Conservation (phyloP, 2,329 filamentous ascomycete genomes). For the Seiridium unicorne region DNA sequence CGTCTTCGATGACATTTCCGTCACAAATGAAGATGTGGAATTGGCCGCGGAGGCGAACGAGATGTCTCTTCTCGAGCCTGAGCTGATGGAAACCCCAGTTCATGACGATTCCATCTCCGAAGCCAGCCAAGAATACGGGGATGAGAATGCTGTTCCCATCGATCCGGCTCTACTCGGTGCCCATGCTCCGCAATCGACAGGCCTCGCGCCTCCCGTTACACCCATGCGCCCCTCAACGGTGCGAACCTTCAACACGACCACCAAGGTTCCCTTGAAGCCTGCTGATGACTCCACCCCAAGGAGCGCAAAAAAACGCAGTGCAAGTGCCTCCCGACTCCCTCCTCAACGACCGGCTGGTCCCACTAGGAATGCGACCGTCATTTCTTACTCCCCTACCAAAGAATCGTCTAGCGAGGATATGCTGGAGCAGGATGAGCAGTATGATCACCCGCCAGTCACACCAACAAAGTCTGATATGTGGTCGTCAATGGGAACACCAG, state of each 20-base stretch:
- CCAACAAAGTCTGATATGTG: conserved; percentile 51
- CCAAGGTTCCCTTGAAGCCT: conserved; percentile 73
- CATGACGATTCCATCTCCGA: conserved; percentile 55
- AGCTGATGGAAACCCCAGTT: conserved; percentile 31
- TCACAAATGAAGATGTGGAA: conserved; percentile 55
- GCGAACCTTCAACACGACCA: conserved; percentile 69
- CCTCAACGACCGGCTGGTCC: conserved; percentile 39
- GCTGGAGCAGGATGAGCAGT: conserved; percentile 17
- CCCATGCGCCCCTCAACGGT: conserved; percentile 48
- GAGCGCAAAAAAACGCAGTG: conserved; percentile 46
- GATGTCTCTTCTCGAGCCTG: conserved; percentile 54
- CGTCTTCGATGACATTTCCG: conserved; percentile 44
- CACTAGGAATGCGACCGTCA: conserved; percentile 48
- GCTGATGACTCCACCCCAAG: conserved; percentile 57
- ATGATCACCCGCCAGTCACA: conserved; percentile 32
- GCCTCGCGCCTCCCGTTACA: conserved; percentile 43
- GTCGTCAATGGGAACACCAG: conserved; percentile 55
- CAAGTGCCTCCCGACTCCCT: conserved; percentile 48
- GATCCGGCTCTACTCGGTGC: conserved; percentile 43
- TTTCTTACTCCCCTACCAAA: conserved; percentile 54
- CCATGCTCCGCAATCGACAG: conserved; percentile 10
- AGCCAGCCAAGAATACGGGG: conserved; percentile 64
- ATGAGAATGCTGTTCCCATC: conserved; percentile 62
- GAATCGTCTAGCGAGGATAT: conserved; percentile 25
- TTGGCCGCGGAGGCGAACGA: conserved; percentile 58